Evolutionary conservation across 2,329 filamentous ascomycete species (phyloP).

Genomic region (Colletotrichum camelliae): DNA sequence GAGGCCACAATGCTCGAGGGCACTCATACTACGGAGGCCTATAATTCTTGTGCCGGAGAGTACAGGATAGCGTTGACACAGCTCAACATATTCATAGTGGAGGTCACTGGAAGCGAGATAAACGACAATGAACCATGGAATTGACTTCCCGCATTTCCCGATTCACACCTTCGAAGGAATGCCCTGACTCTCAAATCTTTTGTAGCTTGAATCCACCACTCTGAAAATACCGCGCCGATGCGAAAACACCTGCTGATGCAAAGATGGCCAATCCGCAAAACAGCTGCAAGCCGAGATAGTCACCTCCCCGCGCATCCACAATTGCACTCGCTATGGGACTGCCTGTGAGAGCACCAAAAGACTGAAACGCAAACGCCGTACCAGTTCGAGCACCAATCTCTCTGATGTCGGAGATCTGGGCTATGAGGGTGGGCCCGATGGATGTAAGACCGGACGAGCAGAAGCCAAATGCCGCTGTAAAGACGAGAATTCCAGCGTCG

Average conservation of each 20-base stretch:
- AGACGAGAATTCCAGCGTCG: conserved; percentile 65
- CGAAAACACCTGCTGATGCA: conserved; percentile 31
- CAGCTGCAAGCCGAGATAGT: conserved; percentile 65
- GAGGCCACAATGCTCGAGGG: too few relatives aligned
- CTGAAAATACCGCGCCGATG: conserved; percentile 37
- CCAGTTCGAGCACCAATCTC: conserved; percentile 74
- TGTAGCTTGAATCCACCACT: conserved; percentile 35
- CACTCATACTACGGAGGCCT: too few relatives aligned
- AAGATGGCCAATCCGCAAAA: conserved; percentile 63
- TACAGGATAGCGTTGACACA: background rate
- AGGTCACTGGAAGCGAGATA: rapidly evolving
- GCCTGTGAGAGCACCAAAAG: conserved; percentile 69
- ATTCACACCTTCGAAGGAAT: rapidly evolving
- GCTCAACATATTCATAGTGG: background rate
- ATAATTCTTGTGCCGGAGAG: background rate
- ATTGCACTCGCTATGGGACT: conserved; percentile 72
- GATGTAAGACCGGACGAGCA: conserved; percentile 71
- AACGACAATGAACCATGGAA: background rate
- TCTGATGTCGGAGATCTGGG: conserved; percentile 72
- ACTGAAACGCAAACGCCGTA: conserved; percentile 64
- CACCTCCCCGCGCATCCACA: conserved; percentile 54
- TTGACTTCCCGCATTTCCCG: background rate
- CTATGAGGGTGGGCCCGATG: conserved; percentile 66
- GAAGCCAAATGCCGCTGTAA: conserved; percentile 72
- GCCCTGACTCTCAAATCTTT: conserved; percentile 32